A percentile compares a stretch with the other conserved stretches of the same genome.
These are phyloP conservation scores for Lachancea thermotolerans DNA, from an alignment of 805 yeast genomes.

Conservation along the genomic window DNA sequence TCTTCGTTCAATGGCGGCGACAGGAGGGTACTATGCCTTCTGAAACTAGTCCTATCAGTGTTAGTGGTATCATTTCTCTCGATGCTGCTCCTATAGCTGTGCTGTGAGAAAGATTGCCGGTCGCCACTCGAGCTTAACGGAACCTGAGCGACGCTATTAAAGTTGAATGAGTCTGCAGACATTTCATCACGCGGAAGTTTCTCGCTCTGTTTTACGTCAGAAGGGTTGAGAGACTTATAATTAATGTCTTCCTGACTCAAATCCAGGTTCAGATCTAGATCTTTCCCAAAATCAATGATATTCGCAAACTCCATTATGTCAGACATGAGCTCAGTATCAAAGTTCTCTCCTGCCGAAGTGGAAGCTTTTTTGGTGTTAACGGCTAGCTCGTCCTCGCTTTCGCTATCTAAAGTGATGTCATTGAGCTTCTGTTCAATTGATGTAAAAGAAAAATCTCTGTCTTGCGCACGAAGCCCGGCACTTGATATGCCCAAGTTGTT, in stretches of 20 bases:
- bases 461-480: slow-evolving; percentile 1
- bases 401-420: slow-evolving; percentile 19
- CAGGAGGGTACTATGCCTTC: not conserved
- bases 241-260: slow-evolving; percentile 11
- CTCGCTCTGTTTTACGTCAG: not conserved
- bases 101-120: too few relatives aligned
- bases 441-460: slow-evolving; percentile 17
- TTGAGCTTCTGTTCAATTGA: slow-evolving; percentile 26
- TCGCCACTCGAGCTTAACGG: too few relatives aligned
- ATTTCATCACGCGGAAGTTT: not conserved
- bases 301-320: slow-evolving; percentile 42
- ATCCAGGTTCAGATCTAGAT: slow-evolving; percentile 32
- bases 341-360: not conserved
- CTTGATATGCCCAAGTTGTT: not conserved
- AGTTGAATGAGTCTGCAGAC: slow-evolving; percentile 2
- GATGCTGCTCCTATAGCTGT: not conserved
- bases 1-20: not conserved
- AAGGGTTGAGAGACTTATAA: slow-evolving; percentile 10
- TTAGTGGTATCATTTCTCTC: not conserved
- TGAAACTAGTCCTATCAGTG: not conserved
- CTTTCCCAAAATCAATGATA: slow-evolving; percentile 41
- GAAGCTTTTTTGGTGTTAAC: not conserved
- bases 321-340: slow-evolving; percentile 32
- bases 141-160: not conserved
- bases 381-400: slow-evolving; percentile 8